Conservation (phyloP, 495 filamentous ascomycete species). For the Bryoglossum gracile region DNA sequence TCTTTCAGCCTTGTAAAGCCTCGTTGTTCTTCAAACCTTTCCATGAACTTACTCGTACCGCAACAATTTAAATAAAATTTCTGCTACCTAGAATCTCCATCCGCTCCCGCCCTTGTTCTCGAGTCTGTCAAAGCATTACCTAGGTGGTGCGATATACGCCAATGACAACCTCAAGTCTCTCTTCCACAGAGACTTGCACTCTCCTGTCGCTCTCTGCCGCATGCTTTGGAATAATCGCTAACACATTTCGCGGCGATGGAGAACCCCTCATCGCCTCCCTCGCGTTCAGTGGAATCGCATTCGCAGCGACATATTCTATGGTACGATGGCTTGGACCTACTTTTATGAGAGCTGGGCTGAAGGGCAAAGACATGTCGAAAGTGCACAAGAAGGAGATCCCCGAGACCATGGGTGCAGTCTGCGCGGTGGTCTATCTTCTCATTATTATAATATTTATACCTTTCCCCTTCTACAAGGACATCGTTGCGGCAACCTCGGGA, state of each 20-base stretch:
- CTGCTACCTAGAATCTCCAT: too few relatives aligned
- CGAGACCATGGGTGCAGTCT: conserved; percentile 96
- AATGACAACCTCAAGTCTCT: conserved; percentile 39
- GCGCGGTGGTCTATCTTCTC: conserved; percentile 85
- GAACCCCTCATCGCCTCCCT: conserved; percentile 84
- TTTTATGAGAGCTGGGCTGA: conserved; percentile 83
- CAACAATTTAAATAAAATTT: too few relatives aligned
- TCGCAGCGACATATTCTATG: conserved; percentile 68
- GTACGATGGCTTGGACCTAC: conserved; percentile 91
- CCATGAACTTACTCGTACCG: too few relatives aligned
- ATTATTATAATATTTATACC: conserved; percentile 86
- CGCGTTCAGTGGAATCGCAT: conserved; percentile 79
- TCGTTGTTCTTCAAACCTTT: too few relatives aligned
- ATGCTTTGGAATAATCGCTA: conserved; percentile 66
- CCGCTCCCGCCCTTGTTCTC: too few relatives aligned
- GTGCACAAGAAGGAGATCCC: conserved; percentile 66
- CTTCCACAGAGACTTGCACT: conserved; percentile 58
- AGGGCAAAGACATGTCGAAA: conserved; percentile 88
- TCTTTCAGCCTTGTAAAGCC: too few relatives aligned
- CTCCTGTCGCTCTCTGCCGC: conserved; percentile 61
- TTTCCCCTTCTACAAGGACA: conserved; percentile 96
- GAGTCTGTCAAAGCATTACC: too few relatives aligned
- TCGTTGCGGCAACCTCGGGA: conserved; percentile 90
- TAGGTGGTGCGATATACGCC: conserved; percentile 1
- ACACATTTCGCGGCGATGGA: conserved; percentile 78